Conservation (phyloP, 768 basidiomycete genomes). For the Lentinula detonsa region DNA sequence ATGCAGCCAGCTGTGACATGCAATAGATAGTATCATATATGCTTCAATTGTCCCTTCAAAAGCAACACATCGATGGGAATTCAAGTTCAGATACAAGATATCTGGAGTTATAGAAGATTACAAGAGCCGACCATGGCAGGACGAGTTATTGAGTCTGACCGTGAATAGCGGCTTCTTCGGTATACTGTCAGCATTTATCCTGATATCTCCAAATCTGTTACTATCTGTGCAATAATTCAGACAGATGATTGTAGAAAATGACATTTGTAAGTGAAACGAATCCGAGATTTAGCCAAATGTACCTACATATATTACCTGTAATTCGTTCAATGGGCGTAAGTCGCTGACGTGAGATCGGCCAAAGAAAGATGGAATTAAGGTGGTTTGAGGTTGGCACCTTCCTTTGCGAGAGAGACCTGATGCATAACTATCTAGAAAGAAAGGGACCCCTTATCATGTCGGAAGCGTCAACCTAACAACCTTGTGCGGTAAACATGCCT, state of each 20-base stretch:
- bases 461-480: background rate
- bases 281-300: background rate
- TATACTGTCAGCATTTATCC: background rate
- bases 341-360: background rate
- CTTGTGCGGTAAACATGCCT: too few relatives aligned
- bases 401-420: background rate
- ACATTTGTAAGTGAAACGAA: background rate
- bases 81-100: background rate
- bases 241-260: background rate
- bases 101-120: background rate
- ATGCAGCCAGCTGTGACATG: background rate
- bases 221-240: background rate
- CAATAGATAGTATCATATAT: too few relatives aligned
- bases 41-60: background rate
- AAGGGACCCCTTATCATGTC: background rate
- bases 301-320: background rate
- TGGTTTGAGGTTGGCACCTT: background rate
- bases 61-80: too few relatives aligned
- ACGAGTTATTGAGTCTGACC: background rate
- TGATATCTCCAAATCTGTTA: background rate
- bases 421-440: background rate
- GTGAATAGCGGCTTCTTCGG: constrained; percentile 4
- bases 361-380: background rate
- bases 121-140: background rate
- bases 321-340: background rate